phyloP scores from a whole-genome alignment of 352 stramenopile genomes.

The Phytophthora aleatoria region DNA sequence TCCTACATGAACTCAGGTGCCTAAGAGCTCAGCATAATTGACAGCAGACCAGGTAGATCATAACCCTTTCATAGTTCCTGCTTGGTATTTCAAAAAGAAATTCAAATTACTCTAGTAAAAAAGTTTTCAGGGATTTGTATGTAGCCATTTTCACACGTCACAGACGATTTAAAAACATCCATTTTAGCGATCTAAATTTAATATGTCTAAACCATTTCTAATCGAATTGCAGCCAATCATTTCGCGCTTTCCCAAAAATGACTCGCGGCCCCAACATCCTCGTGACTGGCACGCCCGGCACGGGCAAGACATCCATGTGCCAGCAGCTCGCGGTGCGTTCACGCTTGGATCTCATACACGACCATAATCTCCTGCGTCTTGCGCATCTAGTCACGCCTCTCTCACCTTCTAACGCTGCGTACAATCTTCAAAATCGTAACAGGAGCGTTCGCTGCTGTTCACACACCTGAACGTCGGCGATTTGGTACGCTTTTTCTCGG shows the following conservation, averaged over 20 bases:
- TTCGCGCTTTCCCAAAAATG: constrained; percentile 31
- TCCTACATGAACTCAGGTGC: too few species aligned
- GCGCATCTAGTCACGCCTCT: constrained; percentile 10
- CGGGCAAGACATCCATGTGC: constrained; percentile 94
- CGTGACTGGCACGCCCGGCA: constrained; percentile 97
- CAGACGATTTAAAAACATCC: too few species aligned
- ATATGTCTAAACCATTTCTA: not conserved
- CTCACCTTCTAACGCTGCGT: not conserved
- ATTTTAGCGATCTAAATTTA: not conserved
- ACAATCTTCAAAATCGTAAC: not conserved
- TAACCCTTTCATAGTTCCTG: too few species aligned
- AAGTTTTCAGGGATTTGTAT: too few species aligned
- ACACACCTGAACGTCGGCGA: constrained; percentile 96
- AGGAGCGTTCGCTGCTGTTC: constrained; percentile 82
- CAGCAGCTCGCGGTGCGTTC: constrained; percentile 85
- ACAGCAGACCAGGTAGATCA: too few species aligned
- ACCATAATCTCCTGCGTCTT: constrained; percentile 7
- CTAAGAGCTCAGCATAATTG: too few species aligned
- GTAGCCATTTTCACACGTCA: too few species aligned
- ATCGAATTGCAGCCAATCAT: constrained; percentile 19
- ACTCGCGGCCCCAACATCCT: constrained; percentile 94
- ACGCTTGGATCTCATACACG: not conserved
- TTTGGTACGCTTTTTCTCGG: constrained; percentile 52
- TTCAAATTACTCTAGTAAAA: too few species aligned
- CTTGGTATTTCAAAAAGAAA: too few species aligned